Conservation (phyloP, 169 alveolate genomes). For the Prorocentrum cordatum region DNA sequence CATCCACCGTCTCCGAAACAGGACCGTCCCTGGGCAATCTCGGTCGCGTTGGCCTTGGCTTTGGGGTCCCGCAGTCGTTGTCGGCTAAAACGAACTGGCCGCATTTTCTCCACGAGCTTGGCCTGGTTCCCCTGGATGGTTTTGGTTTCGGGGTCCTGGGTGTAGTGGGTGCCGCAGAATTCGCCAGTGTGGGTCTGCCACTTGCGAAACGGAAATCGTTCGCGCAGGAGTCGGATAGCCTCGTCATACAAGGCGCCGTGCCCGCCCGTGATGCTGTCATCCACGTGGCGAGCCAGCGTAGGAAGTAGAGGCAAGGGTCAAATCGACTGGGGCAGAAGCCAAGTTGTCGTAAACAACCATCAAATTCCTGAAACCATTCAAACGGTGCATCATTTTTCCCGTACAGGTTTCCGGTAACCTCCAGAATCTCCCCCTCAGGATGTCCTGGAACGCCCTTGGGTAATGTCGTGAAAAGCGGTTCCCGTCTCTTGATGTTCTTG, state of each 20-base stretch:
- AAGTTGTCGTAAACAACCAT: neutral
- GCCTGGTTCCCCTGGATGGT: no score
- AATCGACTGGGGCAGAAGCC: neutral
- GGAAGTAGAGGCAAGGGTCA: neutral
- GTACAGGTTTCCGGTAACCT: neutral
- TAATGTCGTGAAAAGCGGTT: no score
- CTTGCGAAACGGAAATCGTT: neutral
- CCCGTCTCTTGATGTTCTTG: no score
- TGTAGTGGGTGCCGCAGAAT: neutral
- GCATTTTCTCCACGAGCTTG: no score
- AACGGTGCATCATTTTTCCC: neutral
- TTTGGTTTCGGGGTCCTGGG: neutral
- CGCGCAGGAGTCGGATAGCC: neutral
- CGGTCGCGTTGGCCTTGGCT: no score
- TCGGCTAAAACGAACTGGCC: no score
- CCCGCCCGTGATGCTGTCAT: neutral
- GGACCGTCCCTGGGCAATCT: no score
- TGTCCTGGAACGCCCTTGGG: neutral
- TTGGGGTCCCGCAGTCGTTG: no score
- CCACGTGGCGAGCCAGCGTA: neutral
- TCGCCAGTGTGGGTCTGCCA: neutral
- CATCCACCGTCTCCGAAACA: no score
- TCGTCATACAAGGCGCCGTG: neutral
- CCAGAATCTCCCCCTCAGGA: neutral
- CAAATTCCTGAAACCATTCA: neutral